Percentiles rank a stretch among this genome's conserved stretches.
phyloP scores from a whole-genome alignment of 495 filamentous ascomycete species.

The Podospora tetraspora region DNA sequence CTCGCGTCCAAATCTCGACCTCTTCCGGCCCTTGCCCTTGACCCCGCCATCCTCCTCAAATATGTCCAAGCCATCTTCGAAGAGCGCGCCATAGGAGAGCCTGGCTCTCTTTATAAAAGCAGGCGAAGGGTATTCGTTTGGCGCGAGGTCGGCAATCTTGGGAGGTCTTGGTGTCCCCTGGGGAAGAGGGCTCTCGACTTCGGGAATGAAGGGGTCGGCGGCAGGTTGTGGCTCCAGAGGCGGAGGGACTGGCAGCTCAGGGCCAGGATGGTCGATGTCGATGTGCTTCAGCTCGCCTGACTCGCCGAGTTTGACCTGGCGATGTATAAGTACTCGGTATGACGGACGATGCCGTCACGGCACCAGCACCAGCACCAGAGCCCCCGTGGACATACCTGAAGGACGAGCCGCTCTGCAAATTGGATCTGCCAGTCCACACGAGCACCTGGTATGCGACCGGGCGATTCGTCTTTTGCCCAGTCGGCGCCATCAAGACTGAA shows the following conservation, averaged over 20 bases:
- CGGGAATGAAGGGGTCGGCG: conserved; percentile 2
- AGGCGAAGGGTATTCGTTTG: conserved; percentile 61
- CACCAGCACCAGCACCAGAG: neutral
- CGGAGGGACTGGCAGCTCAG: conserved; percentile 9
- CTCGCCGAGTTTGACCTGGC: conserved; percentile 33
- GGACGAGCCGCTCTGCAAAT: conserved; percentile 50
- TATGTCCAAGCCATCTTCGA: conserved; percentile 57
- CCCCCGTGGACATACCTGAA: conserved; percentile 48
- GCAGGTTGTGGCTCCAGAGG: conserved; percentile 2
- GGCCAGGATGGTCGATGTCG: conserved; percentile 42
- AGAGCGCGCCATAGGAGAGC: conserved; percentile 54
- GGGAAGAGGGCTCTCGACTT: neutral
- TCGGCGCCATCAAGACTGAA: conserved; percentile 62
- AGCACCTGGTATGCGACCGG: conserved; percentile 58
- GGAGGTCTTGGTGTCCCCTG: neutral
- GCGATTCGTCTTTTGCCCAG: conserved; percentile 48
- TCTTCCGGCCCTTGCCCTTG: conserved; percentile 63
- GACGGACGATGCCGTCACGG: neutral
- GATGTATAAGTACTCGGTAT: conserved; percentile 7
- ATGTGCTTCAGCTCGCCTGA: conserved; percentile 35
- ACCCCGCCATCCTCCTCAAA: conserved; percentile 67
- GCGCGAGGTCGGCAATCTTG: conserved; percentile 18
- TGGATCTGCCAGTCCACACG: conserved; percentile 70
- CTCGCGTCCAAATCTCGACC: conserved; percentile 62
- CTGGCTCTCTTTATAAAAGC: conserved; percentile 66